A percentile compares a stretch with the other conserved stretches of the same genome.
phyloP scores from a whole-genome alignment of 768 basidiomycete species.

The Boletus sp. region DNA sequence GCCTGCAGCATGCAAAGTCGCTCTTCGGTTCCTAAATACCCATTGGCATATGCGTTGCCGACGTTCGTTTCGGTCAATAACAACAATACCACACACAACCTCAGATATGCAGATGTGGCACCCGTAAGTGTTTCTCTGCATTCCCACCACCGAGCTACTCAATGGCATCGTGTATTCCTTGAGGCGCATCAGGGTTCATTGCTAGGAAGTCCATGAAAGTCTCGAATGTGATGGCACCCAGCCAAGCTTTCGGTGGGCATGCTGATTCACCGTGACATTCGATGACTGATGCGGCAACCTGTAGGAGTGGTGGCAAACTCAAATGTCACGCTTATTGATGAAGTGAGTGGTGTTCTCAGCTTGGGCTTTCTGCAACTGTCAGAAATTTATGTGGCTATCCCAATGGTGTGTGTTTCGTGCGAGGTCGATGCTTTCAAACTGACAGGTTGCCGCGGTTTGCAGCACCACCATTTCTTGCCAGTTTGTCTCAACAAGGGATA shows the following conservation, averaged over 20 bases:
- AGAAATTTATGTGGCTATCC: constrained; percentile 43
- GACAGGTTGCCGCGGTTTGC: background rate
- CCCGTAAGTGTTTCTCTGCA: constrained; percentile 46
- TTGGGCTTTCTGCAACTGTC: constrained; percentile 77
- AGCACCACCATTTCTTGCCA: constrained; percentile 71
- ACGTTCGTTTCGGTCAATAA: constrained; percentile 60
- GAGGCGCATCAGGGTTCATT: constrained; percentile 69
- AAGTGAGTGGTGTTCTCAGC: constrained; percentile 71
- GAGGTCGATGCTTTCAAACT: background rate
- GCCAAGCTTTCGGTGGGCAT: constrained; percentile 67
- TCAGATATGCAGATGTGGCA: constrained; percentile 67
- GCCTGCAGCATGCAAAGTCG: constrained; percentile 57
- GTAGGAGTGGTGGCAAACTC: constrained; percentile 60
- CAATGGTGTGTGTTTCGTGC: constrained; percentile 44
- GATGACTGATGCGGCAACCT: background rate
- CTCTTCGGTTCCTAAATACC: constrained; percentile 61
- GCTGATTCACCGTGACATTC: background rate
- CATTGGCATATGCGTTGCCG: constrained; percentile 61
- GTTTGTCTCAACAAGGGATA: constrained; percentile 58
- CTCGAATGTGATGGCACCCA: constrained; percentile 55
- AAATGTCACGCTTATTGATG: constrained; percentile 60
- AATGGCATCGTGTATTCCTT: constrained; percentile 5
- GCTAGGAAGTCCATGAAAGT: constrained; percentile 62
- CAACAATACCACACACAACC: constrained; percentile 59
- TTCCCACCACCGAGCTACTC: background rate